Base-by-base conservation (phyloP, 164 flowering plant genomes). In the Pachysandra terminalis region DNA sequence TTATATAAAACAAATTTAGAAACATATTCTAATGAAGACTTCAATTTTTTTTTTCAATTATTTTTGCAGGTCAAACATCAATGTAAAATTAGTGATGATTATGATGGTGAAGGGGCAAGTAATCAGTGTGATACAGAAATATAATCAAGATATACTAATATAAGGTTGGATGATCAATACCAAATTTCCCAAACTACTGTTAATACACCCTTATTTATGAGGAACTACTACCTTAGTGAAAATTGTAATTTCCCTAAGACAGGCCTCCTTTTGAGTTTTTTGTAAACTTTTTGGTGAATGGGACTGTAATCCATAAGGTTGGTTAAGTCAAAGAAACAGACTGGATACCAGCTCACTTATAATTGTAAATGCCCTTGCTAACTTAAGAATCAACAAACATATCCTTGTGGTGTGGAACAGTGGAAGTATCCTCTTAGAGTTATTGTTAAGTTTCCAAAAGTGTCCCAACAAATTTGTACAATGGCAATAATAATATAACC, bases 61-160 rank as follows among this genome's bases (percentile, higher is more conserved):
- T 40, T 67, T 24, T 32, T 68, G 53, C 59, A 59, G 71, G 71
- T 68, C 65, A 68, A 68, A 60, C 65, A 60, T 60, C 71, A 68
- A 41, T 52, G 48, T 48, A 59, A 57, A 35, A 68, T 23, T 21
- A 21, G 62, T 61, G 63, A 45, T 19, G 65, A 51, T 51, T 64
- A 68, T 52, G 51, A 10, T n/a, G 13, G 2, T 55, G 58, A 22
- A 21, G 2, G 26, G 58, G 58, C 6, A 19, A n/a, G 65, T 32
- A 41, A 54, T 49, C 32, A 48, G 41, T 45, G 24, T 9, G 49
- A 35, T 28, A 19, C 40, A 60, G 14, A 41, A 21, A 56, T 26
- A 58, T 5, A 41, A 27, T n/a, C n/a, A n/a, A n/a, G n/a, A n/a
- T n/a, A n/a, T n/a, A n/a, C n/a, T 57, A 56, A 24, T 3, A 35